Conservation (phyloP, 495 filamentous ascomycete species). For the Letharia columbiana region DNA sequence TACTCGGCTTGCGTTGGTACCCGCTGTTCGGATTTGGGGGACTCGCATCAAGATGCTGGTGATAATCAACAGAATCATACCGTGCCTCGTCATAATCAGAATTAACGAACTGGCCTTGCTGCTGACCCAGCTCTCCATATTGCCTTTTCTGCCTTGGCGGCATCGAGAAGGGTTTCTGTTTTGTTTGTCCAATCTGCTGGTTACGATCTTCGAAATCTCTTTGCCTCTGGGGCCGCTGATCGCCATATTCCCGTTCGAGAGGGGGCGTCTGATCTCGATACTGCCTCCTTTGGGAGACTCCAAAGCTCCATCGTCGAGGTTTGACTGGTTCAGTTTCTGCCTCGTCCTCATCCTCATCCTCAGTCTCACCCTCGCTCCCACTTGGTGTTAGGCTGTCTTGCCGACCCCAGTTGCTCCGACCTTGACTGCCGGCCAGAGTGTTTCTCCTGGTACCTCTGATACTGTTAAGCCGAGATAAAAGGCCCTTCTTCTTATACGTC, state of each 20-base stretch:
- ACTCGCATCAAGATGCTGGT: slow-evolving; percentile 15
- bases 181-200: slow-evolving; percentile 13
- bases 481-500: slow-evolving; percentile 15
- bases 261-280: slow-evolving; percentile 23
- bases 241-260: slow-evolving; percentile 3
- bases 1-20: slow-evolving; percentile 15
- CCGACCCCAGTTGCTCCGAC: slow-evolving; percentile 21
- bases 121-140: slow-evolving; percentile 5
- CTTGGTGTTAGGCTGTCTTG: slow-evolving; percentile 21
- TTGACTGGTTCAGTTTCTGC: not conserved
- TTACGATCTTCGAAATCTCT: slow-evolving; percentile 13
- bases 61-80: slow-evolving; percentile 21
- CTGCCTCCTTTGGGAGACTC: slow-evolving; percentile 18
- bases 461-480: slow-evolving; percentile 19
- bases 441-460: slow-evolving; percentile 17
- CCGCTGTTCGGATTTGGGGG: slow-evolving; percentile 1
- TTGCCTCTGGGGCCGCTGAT: slow-evolving; percentile 8
- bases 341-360: slow-evolving; percentile 8
- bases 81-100: slow-evolving; percentile 9
- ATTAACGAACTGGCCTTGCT: not conserved
- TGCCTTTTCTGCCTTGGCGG: slow-evolving; percentile 15
- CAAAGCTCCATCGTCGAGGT: slow-evolving; percentile 23
- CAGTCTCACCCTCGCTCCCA: slow-evolving; percentile 17
- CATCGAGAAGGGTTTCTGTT: slow-evolving; percentile 8
- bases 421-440: slow-evolving; percentile 18